Conservation (phyloP, 441 rosid genomes). For the Euphorbia corollata region DNA sequence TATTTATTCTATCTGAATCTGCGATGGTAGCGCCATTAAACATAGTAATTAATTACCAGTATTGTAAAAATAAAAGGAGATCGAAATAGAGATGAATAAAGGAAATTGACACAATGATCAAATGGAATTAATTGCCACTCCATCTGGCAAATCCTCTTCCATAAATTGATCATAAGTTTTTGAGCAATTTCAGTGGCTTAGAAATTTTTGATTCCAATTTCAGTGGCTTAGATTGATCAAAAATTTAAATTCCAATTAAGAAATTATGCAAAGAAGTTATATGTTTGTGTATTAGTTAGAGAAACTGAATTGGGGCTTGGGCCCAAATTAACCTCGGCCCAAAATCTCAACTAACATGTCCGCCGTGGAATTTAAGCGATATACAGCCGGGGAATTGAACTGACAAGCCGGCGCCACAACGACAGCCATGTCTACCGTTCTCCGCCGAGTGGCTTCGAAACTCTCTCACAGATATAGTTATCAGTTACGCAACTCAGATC, state of each 20-base stretch:
- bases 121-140: not conserved
- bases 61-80: not conserved
- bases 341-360: too few relatives aligned
- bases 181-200: not conserved
- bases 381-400: not conserved
- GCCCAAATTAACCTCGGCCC: too few relatives aligned
- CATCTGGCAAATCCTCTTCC: not conserved
- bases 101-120: not conserved
- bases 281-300: too few relatives aligned
- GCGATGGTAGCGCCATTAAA: not conserved
- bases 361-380: too few relatives aligned
- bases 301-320: too few relatives aligned
- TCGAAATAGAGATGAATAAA: not conserved
- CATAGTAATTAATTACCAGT: not conserved
- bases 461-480: constrained; percentile 15
- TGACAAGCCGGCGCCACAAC: not conserved
- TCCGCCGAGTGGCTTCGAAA: constrained; percentile 21
- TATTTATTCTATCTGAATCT: not conserved
- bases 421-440: constrained; percentile 18
- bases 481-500: constrained; percentile 20
- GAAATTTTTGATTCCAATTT: not conserved
- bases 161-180: too few relatives aligned
- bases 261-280: too few relatives aligned
- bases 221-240: too few relatives aligned
- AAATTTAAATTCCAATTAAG: too few relatives aligned